phyloP scores from a whole-genome alignment of 1,284 basidiomycete species.

The Schizopora paradoxa region DNA sequence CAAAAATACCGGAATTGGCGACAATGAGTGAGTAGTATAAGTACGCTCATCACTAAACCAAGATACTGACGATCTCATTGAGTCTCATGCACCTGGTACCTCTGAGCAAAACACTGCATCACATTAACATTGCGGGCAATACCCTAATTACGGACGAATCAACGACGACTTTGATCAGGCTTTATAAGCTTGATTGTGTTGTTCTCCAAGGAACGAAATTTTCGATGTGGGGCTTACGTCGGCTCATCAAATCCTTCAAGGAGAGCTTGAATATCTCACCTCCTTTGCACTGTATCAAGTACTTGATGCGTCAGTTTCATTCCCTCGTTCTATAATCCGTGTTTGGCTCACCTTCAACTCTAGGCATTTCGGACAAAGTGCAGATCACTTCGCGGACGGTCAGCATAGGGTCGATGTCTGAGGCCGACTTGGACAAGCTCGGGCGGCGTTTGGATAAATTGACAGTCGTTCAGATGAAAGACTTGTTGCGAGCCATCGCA shows the following conservation, averaged over 20 bases:
- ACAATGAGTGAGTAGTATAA: conserved; percentile 48
- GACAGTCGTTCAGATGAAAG: no score
- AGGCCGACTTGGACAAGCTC: no score
- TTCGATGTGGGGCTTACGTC: conserved; percentile 51
- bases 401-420: no score
- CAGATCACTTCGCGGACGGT: no score
- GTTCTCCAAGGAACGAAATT: conserved; percentile 49
- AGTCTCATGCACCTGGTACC: conserved; percentile 56
- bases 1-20: conserved; percentile 49
- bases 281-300: no score
- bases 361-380: no score
- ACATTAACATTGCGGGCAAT: conserved; percentile 48
- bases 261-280: background rate
- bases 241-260: conserved; percentile 9
- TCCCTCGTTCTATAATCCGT: no score
- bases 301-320: no score
- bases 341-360: no score
- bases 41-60: background rate
- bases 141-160: conserved; percentile 49
- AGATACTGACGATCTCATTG: conserved; percentile 5
- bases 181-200: conserved; percentile 43
- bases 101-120: conserved; percentile 45
- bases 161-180: conserved; percentile 45
- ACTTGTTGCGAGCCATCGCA: no score
- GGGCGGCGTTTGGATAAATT: no score